Evolutionary conservation across 257 asterid species (phyloP), one percentile per base, ranked within the genome.

Genomic region (Gardenia jasminoides): DNA sequence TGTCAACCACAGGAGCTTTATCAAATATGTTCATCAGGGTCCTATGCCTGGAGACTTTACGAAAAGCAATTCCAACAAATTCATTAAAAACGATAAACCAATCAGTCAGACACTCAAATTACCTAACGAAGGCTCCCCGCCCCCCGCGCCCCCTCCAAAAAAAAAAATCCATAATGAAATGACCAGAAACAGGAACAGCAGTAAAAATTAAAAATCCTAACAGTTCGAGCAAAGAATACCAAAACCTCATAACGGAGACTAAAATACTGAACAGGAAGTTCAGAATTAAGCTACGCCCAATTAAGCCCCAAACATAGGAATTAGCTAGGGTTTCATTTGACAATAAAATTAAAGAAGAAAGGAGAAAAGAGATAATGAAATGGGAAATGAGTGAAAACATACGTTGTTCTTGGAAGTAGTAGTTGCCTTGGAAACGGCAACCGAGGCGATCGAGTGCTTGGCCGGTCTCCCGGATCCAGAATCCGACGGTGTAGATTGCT

Each of bases 381-480:
- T 41, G 64, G n/a, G 46, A 7, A 15, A 28, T 26, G 33, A 61
- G 13, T 9, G 31, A 19, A 41, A 28, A 70, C 82, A 4, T 88
- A 93, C 99, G 80, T 19, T 92, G 94, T 83, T 95, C 96, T 41
- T 92, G 96, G 89, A 95, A 93, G 76, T 83, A 86, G 85, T 91
- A 87, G 86, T 83, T 92, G 26, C 99, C 98, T 84, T 92, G 99
- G 80, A 95, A 92, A 77, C 99, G 98, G 80, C 88, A 93, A 84
- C 99, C 99, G 65, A 95, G 94, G 80, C 99, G 98, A 91, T 95
- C 98, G 77, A 95, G 87, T 80, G 99, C 98, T 88, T 95, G 98
- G 78, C 99, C 99, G 58, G 97, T 92, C 82, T 95, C 99, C 52
- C 97, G 90, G 92, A 95, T 87, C 97, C 97, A 93, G 88, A 95